phyloP scores from a whole-genome alignment of 306 rosid species.

The Castanea sativa region DNA sequence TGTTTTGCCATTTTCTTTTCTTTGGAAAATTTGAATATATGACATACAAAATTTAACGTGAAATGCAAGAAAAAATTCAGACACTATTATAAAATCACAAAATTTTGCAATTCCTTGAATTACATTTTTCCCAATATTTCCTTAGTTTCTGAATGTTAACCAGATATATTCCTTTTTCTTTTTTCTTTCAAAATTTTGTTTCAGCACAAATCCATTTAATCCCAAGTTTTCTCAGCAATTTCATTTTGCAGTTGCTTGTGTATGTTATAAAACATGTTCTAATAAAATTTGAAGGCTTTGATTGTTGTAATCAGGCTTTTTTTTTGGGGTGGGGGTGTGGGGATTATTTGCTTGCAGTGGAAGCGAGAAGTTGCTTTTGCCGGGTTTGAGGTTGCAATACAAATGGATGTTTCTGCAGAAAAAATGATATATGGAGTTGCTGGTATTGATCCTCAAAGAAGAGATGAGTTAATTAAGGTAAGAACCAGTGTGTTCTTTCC shows the following conservation, averaged over 20 bases:
- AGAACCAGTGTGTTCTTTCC: background rate
- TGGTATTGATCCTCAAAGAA: constrained; percentile 75
- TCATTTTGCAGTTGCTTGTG: background rate
- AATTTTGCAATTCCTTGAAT: background rate
- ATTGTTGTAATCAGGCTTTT: background rate
- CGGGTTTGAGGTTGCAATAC: constrained; percentile 86
- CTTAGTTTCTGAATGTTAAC: background rate
- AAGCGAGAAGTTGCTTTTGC: constrained; percentile 94
- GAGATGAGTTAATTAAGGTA: constrained; percentile 81
- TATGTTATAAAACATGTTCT: background rate
- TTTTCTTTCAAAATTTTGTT: background rate
- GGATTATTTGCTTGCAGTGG: constrained; percentile 48
- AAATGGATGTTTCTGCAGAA: constrained; percentile 89
- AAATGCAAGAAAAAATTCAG: background rate
- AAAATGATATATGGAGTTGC: constrained; percentile 75
- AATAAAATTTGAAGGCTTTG: background rate
- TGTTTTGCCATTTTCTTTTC: background rate
- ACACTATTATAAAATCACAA: background rate
- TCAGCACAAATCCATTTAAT: background rate
- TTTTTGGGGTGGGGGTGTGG: background rate
- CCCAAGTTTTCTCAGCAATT: background rate
- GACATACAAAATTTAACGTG: background rate
- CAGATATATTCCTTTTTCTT: background rate
- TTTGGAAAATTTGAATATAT: background rate
- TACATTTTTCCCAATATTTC: background rate